Conservation (phyloP, 2,329 filamentous ascomycete genomes). For the Pseudogymnoascus sp. region DNA sequence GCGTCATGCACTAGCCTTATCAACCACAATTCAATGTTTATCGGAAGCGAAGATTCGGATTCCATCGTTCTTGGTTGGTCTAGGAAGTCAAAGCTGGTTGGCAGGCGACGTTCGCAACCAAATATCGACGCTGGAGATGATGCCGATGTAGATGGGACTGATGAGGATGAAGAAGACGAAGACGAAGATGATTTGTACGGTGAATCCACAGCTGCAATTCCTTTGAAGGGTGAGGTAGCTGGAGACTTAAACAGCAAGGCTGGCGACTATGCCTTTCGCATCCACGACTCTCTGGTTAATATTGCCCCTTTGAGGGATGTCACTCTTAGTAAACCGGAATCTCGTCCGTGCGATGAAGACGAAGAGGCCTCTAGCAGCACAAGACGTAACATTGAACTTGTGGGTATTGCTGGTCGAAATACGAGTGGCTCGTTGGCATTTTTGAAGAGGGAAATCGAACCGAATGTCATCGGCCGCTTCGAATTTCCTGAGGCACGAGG, state of each 20-base stretch:
- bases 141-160: conserved; percentile 33
- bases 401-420: conserved; percentile 55
- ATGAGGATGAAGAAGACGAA: conserved; percentile 47
- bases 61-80: conserved; percentile 76
- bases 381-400: conserved; percentile 49
- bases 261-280: conserved; percentile 61
- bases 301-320: conserved; percentile 73
- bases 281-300: conserved; percentile 70
- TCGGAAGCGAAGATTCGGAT: conserved; percentile 77
- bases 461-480: conserved; percentile 59
- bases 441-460: conserved; percentile 69
- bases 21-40: conserved; percentile 62
- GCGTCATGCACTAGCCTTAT: conserved; percentile 64
- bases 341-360: conserved; percentile 37
- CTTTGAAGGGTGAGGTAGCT: conserved; percentile 30
- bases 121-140: conserved; percentile 48
- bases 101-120: conserved; percentile 54
- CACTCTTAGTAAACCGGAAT: conserved; percentile 52
- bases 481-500: conserved; percentile 65
- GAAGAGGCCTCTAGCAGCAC: conserved; percentile 37
- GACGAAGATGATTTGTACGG: conserved; percentile 53
- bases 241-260: conserved; percentile 35
- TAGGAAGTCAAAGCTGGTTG: conserved; percentile 50
- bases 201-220: conserved; percentile 36
- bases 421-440: conserved; percentile 62